Conservation (phyloP, 257 asterid genomes). For the Solanum tacnaense region DNA sequence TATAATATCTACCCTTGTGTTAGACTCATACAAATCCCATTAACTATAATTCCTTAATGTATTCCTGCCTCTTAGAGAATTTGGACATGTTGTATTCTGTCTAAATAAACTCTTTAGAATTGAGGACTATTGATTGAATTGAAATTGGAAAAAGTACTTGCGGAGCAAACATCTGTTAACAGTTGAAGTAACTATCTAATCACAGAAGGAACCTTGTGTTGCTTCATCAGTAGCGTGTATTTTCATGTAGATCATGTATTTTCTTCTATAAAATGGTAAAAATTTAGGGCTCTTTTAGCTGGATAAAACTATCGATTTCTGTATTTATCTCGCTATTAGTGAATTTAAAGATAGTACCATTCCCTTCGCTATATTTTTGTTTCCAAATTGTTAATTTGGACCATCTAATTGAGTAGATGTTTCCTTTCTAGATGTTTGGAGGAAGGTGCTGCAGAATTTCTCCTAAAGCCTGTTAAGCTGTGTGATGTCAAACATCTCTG, state of each 20-base stretch:
- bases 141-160: no score
- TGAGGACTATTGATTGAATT: no score
- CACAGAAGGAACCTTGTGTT: background rate
- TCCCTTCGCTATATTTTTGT: background rate
- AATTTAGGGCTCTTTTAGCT: background rate
- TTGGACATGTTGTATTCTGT: no score
- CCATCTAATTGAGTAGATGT: background rate
- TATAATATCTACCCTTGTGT: no score
- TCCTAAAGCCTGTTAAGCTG: conserved; percentile 74
- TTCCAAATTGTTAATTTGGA: background rate
- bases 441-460: conserved; percentile 80
- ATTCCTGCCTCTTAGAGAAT: no score
- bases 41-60: no score
- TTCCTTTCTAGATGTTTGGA: conserved; percentile 45
- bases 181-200: background rate
- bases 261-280: background rate
- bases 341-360: background rate
- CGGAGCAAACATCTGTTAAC: background rate
- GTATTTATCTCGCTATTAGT: background rate
- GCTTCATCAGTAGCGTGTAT: no score
- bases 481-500: conserved; percentile 52
- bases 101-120: no score
- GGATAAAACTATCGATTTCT: background rate
- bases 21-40: no score
- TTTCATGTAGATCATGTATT: background rate